A percentile compares a stretch with the other conserved stretches of the same genome.
Evolutionary conservation across 768 basidiomycete genomes (phyloP).

Genomic region (Cyathus striatus): DNA sequence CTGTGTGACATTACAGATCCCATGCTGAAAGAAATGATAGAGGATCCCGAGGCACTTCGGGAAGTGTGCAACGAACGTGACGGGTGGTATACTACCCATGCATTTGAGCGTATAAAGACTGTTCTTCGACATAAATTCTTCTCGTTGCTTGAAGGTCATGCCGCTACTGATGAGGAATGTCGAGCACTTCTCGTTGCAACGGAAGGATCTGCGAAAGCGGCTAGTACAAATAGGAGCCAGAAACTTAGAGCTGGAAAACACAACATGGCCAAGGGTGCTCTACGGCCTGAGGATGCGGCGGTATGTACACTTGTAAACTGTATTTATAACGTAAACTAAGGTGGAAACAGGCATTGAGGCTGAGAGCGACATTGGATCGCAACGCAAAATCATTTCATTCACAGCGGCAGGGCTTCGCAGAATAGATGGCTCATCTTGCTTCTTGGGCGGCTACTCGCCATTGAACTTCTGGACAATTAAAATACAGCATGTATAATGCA

Average conservation of each 20-base stretch:
- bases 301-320: constrained; percentile 26
- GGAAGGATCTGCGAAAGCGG: constrained; percentile 33
- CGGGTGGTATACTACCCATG: constrained; percentile 81
- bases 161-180: constrained; percentile 72
- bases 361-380: constrained; percentile 62
- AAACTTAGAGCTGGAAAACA: constrained; percentile 67
- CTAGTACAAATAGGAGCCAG: constrained; percentile 37
- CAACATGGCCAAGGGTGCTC: constrained; percentile 85
- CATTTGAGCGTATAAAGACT: constrained; percentile 79
- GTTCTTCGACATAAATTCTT: constrained; percentile 86
- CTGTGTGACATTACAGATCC: constrained; percentile 89
- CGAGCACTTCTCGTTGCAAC: constrained; percentile 47
- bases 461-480: too few species aligned
- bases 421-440: too few species aligned
- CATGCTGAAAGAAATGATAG: constrained; percentile 78
- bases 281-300: constrained; percentile 79
- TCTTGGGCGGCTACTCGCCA: too few species aligned
- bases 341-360: constrained; percentile 51
- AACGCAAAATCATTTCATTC: constrained; percentile 38
- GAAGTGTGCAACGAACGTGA: constrained; percentile 77
- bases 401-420: too few species aligned
- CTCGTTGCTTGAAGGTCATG: constrained; percentile 65
- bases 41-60: constrained; percentile 61
- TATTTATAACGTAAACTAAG: not conserved
- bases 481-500: too few species aligned